Conservation (phyloP, 179 eudicot genomes). For the Silene noctiflora region DNA sequence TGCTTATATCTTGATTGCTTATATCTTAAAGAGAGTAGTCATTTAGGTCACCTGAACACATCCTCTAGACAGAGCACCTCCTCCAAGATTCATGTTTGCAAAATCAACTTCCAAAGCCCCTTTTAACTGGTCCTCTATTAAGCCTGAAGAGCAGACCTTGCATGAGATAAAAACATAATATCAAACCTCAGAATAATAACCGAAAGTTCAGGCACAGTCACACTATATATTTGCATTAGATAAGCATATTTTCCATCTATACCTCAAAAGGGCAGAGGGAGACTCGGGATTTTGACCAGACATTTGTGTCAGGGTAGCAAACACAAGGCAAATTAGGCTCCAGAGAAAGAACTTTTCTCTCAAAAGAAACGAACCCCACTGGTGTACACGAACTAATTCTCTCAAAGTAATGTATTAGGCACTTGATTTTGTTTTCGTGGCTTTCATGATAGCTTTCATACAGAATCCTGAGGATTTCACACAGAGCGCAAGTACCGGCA, state of each 20-base stretch:
- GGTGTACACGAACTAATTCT: slow-evolving; percentile 64
- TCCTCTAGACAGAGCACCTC: slow-evolving; percentile 80
- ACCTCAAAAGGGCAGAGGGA: slow-evolving; percentile 82
- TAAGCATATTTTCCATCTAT: not conserved
- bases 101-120: slow-evolving; percentile 93
- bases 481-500: not conserved
- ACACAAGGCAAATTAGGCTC: slow-evolving; percentile 29
- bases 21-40: not conserved
- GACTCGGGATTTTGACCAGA: slow-evolving; percentile 62
- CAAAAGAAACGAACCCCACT: slow-evolving; percentile 67
- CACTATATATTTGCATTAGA: not conserved
- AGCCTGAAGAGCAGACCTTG: slow-evolving; percentile 62
- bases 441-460: slow-evolving; percentile 49
- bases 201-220: slow-evolving; percentile 1
- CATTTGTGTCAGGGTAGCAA: slow-evolving; percentile 47
- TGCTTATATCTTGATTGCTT: too few relatives aligned
- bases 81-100: slow-evolving; percentile 86
- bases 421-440: slow-evolving; percentile 78
- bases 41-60: slow-evolving; percentile 73
- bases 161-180: slow-evolving; percentile 14
- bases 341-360: slow-evolving; percentile 74
- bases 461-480: slow-evolving; percentile 51
- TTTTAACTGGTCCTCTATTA: slow-evolving; percentile 74
- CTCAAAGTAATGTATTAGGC: slow-evolving; percentile 80
- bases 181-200: not conserved